phyloP scores from a whole-genome alignment of 2,329 filamentous ascomycete genomes.

The Aspergillus sp. region DNA sequence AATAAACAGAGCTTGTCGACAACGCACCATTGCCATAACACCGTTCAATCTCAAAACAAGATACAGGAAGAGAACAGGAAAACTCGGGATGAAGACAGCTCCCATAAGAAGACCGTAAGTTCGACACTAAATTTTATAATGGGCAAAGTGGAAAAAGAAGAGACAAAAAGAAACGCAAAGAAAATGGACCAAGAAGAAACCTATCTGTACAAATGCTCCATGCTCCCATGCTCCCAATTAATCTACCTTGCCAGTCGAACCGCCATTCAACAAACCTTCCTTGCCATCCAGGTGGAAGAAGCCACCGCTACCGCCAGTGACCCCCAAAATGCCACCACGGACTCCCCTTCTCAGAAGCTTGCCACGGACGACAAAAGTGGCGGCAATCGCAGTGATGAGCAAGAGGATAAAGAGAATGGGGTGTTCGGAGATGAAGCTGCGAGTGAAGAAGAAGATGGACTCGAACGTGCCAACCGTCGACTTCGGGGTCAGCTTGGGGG shows the following conservation, averaged over 20 bases:
- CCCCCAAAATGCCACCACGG: conserved; percentile 36
- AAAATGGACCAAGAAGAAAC: conserved; percentile 16
- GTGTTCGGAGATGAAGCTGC: conserved; percentile 42
- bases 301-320: conserved; percentile 33
- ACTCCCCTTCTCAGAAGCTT: conserved; percentile 26
- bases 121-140: neutral
- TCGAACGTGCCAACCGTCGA: conserved; percentile 49
- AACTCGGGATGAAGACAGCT: neutral
- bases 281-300: conserved; percentile 51
- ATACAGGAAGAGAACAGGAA: neutral
- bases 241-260: conserved; percentile 47
- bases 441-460: conserved; percentile 45
- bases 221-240: conserved; percentile 28
- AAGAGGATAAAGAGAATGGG: conserved; percentile 43
- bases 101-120: neutral
- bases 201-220: conserved; percentile 32
- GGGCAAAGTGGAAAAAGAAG: conserved; percentile 16
- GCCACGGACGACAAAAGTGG: conserved; percentile 32
- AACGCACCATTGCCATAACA: neutral
- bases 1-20: neutral
- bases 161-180: conserved; percentile 15
- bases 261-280: conserved; percentile 44
- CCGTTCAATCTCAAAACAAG: neutral
- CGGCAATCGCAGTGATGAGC: conserved; percentile 34
- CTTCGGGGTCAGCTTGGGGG: conserved; percentile 48